phyloP scores from a whole-genome alignment of 1,284 basidiomycete species.

The Cystobasidium pallidum region DNA sequence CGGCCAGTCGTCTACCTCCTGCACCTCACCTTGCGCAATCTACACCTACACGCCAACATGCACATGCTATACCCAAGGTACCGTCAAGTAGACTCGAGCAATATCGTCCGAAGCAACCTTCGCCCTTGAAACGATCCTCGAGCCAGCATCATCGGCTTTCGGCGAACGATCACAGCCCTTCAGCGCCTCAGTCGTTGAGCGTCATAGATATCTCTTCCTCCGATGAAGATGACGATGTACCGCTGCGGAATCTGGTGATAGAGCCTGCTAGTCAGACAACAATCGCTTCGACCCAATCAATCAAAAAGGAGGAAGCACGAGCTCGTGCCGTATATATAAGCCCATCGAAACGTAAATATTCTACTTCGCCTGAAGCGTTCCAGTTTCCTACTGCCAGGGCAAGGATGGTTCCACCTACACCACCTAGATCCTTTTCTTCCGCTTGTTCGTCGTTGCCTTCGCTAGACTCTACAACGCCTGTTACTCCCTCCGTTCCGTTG shows the following conservation, averaged over 20 bases:
- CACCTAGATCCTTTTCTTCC: constrained; percentile 19
- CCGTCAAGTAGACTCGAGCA: background rate
- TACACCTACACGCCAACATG: background rate
- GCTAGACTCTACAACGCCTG: background rate
- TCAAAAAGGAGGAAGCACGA: background rate
- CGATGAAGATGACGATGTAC: constrained; percentile 11
- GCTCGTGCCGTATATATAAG: background rate
- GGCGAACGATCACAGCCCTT: background rate
- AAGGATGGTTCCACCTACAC: constrained; percentile 8
- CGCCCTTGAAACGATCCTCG: constrained; percentile 31
- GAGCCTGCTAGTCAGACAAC: background rate
- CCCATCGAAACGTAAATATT: constrained; percentile 18
- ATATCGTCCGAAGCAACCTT: constrained; percentile 32
- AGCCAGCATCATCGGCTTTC: constrained; percentile 3
- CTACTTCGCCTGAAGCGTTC: background rate
- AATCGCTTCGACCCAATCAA: background rate
- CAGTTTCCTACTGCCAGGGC: background rate
- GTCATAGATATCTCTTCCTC: constrained; percentile 2
- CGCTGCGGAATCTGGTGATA: background rate
- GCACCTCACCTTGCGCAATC: background rate
- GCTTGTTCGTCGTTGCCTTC: background rate
- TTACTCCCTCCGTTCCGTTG: background rate
- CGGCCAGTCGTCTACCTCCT: constrained; percentile 14
- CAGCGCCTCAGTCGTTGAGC: background rate
- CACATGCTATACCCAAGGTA: background rate